Evolutionary conservation across 768 basidiomycete genomes (phyloP), one percentile per base, ranked within the genome.

Genomic region (Collybia mongolica): DNA sequence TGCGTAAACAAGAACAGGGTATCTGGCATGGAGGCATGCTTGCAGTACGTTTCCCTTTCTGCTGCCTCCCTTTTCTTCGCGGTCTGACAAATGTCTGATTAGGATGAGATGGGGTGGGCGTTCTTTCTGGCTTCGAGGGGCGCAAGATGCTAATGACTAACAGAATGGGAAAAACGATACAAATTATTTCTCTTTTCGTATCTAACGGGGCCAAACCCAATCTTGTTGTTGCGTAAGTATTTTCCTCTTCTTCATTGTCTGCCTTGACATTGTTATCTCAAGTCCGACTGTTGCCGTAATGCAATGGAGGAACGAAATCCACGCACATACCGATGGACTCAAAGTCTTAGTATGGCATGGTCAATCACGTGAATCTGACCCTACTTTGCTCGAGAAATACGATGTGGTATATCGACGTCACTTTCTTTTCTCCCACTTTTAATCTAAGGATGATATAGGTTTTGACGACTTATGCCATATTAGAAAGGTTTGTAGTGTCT

Each of bases 301-400:
- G 76, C 79, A 99, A 71, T 98, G 97, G 97, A 83, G 83, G 60
- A 93, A 94, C 65, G 97, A 99, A 67, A 92, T 99, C 52, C 81
- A 80, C 17, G 71, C 86, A 0, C 93, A 96, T 61, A 91, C 96
- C 0, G 80, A 86, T 48, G 86, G 88, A 5, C 72, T 96, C 63
- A 87, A 87, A 57, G 89, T 94, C 18, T 80, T 88, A 29, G 80
- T 98, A n/a, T 98, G 92, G 93, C 94, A 98, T 60, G 96, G 96
- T 19, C 65, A 77, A 1, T 79, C 82, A 18, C 80, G 95, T 36
- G 81, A 88, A 56, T 80, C 80, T 2, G 73, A 92, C 54, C 64
- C 73, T 14, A 75, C 79, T 49, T 82, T 85, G 60, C 73, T 99
- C 35, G 74, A 85, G 70, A 86, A 92, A 68, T 90, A 82, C 60